These are phyloP conservation scores for Maudiozyma serrabonitensis DNA, from an alignment of 805 yeast species.

Conservation along the genomic window DNA sequence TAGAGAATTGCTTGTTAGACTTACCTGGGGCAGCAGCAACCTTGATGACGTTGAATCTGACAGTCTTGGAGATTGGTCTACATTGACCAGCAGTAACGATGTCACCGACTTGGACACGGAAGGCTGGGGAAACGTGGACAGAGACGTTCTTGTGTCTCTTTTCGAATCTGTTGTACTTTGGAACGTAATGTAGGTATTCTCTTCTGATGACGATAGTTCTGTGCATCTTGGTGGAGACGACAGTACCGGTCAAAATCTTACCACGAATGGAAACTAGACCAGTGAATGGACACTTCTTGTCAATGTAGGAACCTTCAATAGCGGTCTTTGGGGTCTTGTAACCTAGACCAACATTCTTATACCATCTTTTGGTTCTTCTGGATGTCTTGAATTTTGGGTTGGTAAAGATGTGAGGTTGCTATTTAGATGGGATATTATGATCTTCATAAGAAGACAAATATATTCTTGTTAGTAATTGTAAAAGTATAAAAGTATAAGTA, in stretches of 20 bases:
- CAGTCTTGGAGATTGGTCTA: slow-evolving; percentile 99
- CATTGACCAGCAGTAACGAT: slow-evolving; percentile 99
- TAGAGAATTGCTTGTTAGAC: slow-evolving; percentile 84
- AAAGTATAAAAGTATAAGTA: neutral
- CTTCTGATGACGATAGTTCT: slow-evolving; percentile 99
- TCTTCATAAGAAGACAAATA: neutral
- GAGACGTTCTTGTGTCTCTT: slow-evolving; percentile 99
- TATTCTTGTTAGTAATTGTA: neutral
- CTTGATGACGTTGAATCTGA: slow-evolving; percentile 98
- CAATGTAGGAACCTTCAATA: slow-evolving; percentile 97
- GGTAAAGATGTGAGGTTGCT: slow-evolving; percentile 99
- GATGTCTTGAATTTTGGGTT: slow-evolving; percentile 99
- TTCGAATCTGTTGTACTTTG: slow-evolving; percentile 99
- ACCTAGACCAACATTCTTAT: slow-evolving; percentile 98
- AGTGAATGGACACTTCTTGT: slow-evolving; percentile 99
- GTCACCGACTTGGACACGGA: slow-evolving; percentile 99
- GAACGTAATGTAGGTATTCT: slow-evolving; percentile 99
- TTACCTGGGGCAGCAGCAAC: slow-evolving; percentile 83
- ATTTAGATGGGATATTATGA: slow-evolving; percentile 6
- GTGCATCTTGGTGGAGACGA: slow-evolving; percentile 99
- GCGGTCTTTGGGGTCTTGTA: slow-evolving; percentile 99
- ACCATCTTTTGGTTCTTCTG: slow-evolving; percentile 99
- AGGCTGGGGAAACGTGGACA: slow-evolving; percentile 99
- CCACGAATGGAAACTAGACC: slow-evolving; percentile 98
- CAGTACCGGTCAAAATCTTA: slow-evolving; percentile 98